Evolutionary conservation across 257 asterid genomes (phyloP), one percentile per base, ranked within the genome.

Genomic region (Cruciata laevipes): DNA sequence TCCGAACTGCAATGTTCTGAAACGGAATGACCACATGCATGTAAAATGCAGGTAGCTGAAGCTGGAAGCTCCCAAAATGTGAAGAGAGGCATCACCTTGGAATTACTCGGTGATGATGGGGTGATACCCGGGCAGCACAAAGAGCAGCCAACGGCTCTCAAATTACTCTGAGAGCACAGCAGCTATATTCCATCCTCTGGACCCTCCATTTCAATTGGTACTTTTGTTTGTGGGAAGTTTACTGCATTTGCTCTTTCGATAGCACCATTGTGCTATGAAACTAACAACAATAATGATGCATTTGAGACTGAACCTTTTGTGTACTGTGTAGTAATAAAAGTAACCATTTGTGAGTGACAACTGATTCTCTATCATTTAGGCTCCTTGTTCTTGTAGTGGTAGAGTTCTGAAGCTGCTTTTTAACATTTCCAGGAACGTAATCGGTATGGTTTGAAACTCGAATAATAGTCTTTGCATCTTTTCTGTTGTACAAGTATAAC

Each of bases 1-100:
- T 20, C 10, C 52, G 44, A 11, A 35, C 3, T 12, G 18, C 6
- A 35, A 40, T 11, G 5, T 27, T 20, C 20, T 21, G 27, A 5
- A 33, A 20, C 31, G 27, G n/a, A 35, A 67, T 67, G 7, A 30
- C 13, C 61, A 27, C 11, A n/a, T 16, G 37, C 9, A 33, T 8
- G 13, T 20, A 10, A 23, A 47, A 31, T 35, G 52, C 69, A 71
- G 75, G 4, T 63, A 33, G 69, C 65, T 27, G 65, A 18, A 60
- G 9, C 21, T 51, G 20, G 24, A 71, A 52, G 47, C 11, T n/a
- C 47, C 35, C 11, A 10, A 31, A 17, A 62, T 9, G 25, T 31
- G n/a, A 44, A 56, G 69, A 25, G 63, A 33, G 57, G 42, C 57
- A 37, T 53, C 63, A 61, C 56, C 21, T 6, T 24, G 20, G 70